Evolutionary conservation across 2,329 filamentous ascomycete species (phyloP), one percentile per base, ranked within the genome.

Genomic region (Magnaporthiopsis rhizophila): DNA sequence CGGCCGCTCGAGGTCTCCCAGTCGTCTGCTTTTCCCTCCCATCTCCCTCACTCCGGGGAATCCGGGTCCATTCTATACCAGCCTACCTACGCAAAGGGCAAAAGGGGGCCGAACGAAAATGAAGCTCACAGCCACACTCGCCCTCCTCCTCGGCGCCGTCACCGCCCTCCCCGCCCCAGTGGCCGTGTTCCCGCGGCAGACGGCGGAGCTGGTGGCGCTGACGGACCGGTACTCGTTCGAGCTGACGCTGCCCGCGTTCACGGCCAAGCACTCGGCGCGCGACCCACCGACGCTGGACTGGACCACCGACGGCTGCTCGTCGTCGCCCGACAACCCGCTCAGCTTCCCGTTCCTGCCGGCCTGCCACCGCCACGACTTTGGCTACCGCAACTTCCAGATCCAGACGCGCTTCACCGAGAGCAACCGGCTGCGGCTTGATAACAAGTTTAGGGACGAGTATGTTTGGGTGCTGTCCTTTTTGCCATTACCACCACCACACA

Each of bases 301-400:
- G 78, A 66, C 67, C 5, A 78, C 78, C 1, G 77, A 81, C 62
- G 76, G 75, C 59, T 81, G 79, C 74, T 76, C 75, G 4, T 69
- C 67, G 0, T 76, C 78, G 1, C 78, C 78, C 0, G 76, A 80
- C 62, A 80, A 79, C 67, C 79, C 79, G 0, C 74, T 77, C 36
- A 75, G 75, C 2, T 82, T 79, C 68, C 72, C 77, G 13, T 82
- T 80, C 56, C 30, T 72, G 3, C 76, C 75, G 0, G 78, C 76
- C 15, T 84, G 82, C 74, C 72, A 81, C 65, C 80, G 83, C 8
- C 83, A 86, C 66, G 83, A 86, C 69, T 86, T 86, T 70, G 82
- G 82, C 1, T 83, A 83, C 70, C 73, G 77, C 24, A 86, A 86
- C 73, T 85, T 78, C 70, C 80, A 81, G 62, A 65, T 63, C 1